Evolutionary conservation across 108 stramenopile species (phyloP).

Genomic region (Cyclotella cryptica): DNA sequence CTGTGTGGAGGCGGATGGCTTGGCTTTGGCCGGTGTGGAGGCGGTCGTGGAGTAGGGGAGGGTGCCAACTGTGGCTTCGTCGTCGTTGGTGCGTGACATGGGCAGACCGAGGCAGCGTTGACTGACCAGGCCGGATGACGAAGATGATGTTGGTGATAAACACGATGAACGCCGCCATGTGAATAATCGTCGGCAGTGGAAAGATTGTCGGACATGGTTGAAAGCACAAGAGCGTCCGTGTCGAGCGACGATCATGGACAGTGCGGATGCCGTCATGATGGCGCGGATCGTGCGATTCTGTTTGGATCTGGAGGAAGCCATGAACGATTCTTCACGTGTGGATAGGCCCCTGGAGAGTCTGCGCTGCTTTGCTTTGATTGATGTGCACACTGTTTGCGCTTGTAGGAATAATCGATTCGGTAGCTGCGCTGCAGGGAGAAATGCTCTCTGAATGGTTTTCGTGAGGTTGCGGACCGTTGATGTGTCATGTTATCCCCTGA

Average conservation of each 20-base stretch:
- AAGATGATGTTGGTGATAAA: not conserved
- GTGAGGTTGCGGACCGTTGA: too few species aligned
- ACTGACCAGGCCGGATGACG: too few species aligned
- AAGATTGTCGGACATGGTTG: not conserved
- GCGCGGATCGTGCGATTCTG: constrained; percentile 11
- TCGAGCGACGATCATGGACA: constrained; percentile 21
- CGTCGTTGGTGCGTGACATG: not conserved
- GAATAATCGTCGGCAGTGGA: not conserved
- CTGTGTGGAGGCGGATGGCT: constrained; percentile 10
- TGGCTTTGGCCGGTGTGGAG: constrained; percentile 4
- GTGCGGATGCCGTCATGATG: constrained; percentile 32
- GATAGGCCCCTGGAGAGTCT: too few species aligned
- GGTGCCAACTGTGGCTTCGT: constrained; percentile 7
- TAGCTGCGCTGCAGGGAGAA: too few species aligned
- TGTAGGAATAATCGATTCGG: too few species aligned
- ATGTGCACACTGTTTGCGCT: too few species aligned
- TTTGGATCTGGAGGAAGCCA: not conserved
- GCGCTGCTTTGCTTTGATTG: too few species aligned
- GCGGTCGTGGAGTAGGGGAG: constrained; percentile 42
- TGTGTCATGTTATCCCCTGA: too few species aligned
- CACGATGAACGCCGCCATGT: not conserved
- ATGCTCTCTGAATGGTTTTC: too few species aligned
- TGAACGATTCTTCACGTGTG: too few species aligned
- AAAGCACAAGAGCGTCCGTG: not conserved
- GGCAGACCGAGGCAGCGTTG: too few species aligned